Evolutionary conservation across 2,329 filamentous ascomycete genomes (phyloP), one percentile per base, ranked within the genome.

Genomic region (Aspergillus quadricinctus): DNA sequence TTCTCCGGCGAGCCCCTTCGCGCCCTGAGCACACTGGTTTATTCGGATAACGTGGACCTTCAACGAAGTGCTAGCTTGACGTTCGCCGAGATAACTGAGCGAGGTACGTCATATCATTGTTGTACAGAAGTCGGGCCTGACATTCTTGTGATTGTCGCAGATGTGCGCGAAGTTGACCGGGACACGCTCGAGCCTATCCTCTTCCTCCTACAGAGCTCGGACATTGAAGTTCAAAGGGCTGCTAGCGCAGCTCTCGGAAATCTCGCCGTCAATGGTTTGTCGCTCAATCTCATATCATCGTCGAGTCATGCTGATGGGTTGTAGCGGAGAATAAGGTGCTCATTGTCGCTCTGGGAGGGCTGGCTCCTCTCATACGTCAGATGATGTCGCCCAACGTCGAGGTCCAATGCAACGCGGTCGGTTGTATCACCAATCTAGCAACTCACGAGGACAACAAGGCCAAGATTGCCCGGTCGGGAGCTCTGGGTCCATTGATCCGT

Each of bases 401-500:
- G 74, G 94, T 99, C 27, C 94, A 99, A 77, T 99, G 94, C 81
- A 99, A 99, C 75, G 94, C 94, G 46, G 94, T 99, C 59, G 94
- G 94, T 52, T 99, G 94, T 79, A 99, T 99, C 74, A 99, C 94
- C 48, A 99, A 99, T 72, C 78, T 99, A 55, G 94, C 94, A 54
- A 99, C 94, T 2, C 94, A 99, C 70, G 94, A 99, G 77, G 94
- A 97, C 66, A 99, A 99, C 79, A 99, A 99, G 79, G 92, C 94
- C 57, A 97, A 96, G 78, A 99, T 99, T 73, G 94, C 94, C 64
- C 86, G 91, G 59, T 99, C 94, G 3, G 94, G 94, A 57, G 94
- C 94, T 54, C 81, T 99, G 55, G 90, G 89, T 7, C 94, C 94
- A 8, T 79, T 99, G 65, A 99, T 94, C 48, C 85, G 90, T 61